These are phyloP conservation scores for Rhodotorula mucilaginosa DNA, from an alignment of 1,284 basidiomycete genomes.

Conservation along the genomic window DNA sequence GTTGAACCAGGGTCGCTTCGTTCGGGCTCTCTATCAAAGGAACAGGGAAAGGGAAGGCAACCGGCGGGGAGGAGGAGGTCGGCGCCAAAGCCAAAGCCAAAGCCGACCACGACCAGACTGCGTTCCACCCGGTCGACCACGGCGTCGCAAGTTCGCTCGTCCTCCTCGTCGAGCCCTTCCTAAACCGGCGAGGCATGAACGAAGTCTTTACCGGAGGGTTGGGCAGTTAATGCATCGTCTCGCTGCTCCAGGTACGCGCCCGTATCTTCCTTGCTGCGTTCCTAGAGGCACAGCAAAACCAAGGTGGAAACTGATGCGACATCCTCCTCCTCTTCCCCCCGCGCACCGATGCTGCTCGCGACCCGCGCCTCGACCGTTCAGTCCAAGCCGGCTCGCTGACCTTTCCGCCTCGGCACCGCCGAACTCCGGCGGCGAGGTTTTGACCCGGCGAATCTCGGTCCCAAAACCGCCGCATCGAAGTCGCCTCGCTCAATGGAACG, in stretches of 20 bases:
- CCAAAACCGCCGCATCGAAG: too few relatives aligned
- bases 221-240: constrained; percentile 87
- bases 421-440: too few relatives aligned
- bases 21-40: constrained; percentile 5
- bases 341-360: too few relatives aligned
- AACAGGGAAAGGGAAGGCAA: constrained; percentile 7
- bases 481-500: too few relatives aligned
- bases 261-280: too few relatives aligned
- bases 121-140: constrained; percentile 34
- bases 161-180: constrained; percentile 83
- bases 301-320: too few relatives aligned
- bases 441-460: too few relatives aligned
- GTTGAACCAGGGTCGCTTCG: constrained; percentile 26
- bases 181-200: constrained; percentile 88
- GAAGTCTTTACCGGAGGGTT: constrained; percentile 95
- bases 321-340: too few relatives aligned
- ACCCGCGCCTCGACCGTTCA: too few relatives aligned
- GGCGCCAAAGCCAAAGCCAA: background rate
- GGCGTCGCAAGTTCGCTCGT: constrained; percentile 57
- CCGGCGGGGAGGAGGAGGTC: constrained; percentile 7
- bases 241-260: constrained; percentile 74
- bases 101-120: background rate
- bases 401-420: too few relatives aligned
- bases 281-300: too few relatives aligned
- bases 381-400: too few relatives aligned